Percentiles rank a stretch among this genome's conserved stretches.
phyloP scores from a whole-genome alignment of 805 yeast species.

The Yarrowia sp. region DNA sequence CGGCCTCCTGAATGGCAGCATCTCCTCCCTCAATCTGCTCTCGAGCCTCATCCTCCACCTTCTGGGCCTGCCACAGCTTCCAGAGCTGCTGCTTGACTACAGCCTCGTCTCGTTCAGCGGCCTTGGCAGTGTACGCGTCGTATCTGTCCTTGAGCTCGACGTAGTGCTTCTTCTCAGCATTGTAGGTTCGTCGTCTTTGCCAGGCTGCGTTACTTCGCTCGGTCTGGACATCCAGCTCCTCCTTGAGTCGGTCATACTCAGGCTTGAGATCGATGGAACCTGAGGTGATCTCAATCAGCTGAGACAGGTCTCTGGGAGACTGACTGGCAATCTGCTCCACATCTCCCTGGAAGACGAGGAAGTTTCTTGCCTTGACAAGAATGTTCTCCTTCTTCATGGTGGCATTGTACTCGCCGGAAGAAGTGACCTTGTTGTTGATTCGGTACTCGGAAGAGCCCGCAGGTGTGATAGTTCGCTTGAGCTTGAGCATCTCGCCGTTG shows the following conservation, averaged over 20 bases:
- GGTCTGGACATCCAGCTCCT: slow-evolving; percentile 60
- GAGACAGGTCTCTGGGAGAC: slow-evolving; percentile 75
- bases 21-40: slow-evolving; percentile 45
- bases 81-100: slow-evolving; percentile 63
- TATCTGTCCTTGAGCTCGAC: slow-evolving; percentile 77
- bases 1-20: slow-evolving; percentile 39
- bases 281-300: slow-evolving; percentile 78
- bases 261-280: slow-evolving; percentile 73
- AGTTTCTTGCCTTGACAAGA: slow-evolving; percentile 86
- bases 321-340: slow-evolving; percentile 93
- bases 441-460: slow-evolving; percentile 72
- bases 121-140: slow-evolving; percentile 65
- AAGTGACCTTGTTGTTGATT: slow-evolving; percentile 65
- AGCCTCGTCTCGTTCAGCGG: slow-evolving; percentile 52
- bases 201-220: slow-evolving; percentile 68
- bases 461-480: slow-evolving; percentile 62
- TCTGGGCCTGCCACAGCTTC: slow-evolving; percentile 68
- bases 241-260: slow-evolving; percentile 71
- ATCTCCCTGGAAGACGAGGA: slow-evolving; percentile 95
- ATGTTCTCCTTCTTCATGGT: slow-evolving; percentile 79
- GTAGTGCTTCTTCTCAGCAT: slow-evolving; percentile 77
- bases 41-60: slow-evolving; percentile 47
- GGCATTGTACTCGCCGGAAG: slow-evolving; percentile 68
- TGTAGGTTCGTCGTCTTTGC: slow-evolving; percentile 71
- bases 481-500: slow-evolving; percentile 62